A percentile compares a stretch with the other conserved stretches of the same genome.
These are phyloP conservation scores for Saraca asoca DNA, from an alignment of 331 rosid genomes.

Conservation along the genomic window DNA sequence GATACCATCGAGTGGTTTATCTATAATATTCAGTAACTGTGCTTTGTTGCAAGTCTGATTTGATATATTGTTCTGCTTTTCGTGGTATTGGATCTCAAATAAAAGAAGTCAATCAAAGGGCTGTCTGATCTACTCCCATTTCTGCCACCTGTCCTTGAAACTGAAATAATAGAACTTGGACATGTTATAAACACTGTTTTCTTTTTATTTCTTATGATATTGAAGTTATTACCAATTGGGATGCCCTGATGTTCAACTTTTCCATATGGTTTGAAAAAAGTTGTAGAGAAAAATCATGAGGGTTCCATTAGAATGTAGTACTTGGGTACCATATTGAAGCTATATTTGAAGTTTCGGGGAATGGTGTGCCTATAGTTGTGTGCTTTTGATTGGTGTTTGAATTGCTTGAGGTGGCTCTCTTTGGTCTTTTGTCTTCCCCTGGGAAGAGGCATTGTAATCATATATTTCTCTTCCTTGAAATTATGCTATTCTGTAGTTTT, in stretches of 20 bases:
- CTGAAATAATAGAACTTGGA: conserved; percentile 1
- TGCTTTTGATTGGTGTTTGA: conserved; percentile 22
- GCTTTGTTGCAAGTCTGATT: background rate
- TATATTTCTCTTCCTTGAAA: background rate
- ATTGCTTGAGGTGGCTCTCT: conserved; percentile 1
- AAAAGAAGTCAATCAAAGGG: conserved; percentile 1
- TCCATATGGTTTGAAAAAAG: conserved; percentile 22
- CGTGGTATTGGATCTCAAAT: conserved; percentile 12
- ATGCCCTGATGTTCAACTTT: no score
- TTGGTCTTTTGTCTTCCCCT: background rate
- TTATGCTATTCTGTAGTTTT: conserved; percentile 10
- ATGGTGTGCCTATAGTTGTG: background rate
- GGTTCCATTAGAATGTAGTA: background rate
- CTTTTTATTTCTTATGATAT: background rate
- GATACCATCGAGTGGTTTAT: background rate
- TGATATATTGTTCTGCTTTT: background rate
- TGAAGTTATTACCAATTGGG: conserved; percentile 4
- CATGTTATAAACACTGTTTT: background rate
- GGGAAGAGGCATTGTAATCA: conserved; percentile 12
- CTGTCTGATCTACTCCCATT: background rate
- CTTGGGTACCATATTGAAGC: background rate
- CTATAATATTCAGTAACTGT: background rate
- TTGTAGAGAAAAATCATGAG: background rate
- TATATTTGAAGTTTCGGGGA: conserved; percentile 2
- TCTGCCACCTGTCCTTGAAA: background rate